These are phyloP conservation scores for Leccinum rimulosum DNA, from an alignment of 768 basidiomycete species.

Conservation along the genomic window DNA sequence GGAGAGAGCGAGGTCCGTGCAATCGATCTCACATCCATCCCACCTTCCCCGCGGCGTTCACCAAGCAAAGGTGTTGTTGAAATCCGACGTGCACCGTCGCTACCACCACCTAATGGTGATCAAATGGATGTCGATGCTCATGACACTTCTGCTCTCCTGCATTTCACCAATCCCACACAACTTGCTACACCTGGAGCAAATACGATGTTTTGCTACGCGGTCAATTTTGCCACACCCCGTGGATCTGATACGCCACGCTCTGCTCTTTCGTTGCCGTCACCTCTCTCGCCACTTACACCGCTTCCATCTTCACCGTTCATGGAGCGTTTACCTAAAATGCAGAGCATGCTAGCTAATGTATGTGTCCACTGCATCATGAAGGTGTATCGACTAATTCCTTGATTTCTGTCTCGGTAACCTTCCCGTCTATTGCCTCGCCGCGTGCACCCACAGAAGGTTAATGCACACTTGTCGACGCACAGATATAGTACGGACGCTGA, in stretches of 20 bases:
- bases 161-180: constrained; percentile 21
- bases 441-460: neutral
- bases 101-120: constrained; percentile 19
- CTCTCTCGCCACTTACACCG: constrained; percentile 50
- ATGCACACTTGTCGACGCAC: neutral
- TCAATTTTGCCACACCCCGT: constrained; percentile 31
- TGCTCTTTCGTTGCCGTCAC: constrained; percentile 8
- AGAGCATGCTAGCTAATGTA: constrained; percentile 19
- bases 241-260: constrained; percentile 4
- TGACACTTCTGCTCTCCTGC: constrained; percentile 15
- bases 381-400: neutral
- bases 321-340: constrained; percentile 9
- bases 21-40: constrained; percentile 23
- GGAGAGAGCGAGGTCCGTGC: constrained; percentile 10
- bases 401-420: neutral
- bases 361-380: neutral
- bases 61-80: constrained; percentile 20
- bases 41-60: constrained; percentile 28
- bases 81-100: constrained; percentile 26
- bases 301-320: constrained; percentile 45
- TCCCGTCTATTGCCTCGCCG: too few species aligned
- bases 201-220: constrained; percentile 18
- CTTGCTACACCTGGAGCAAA: constrained; percentile 6
- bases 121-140: constrained; percentile 26
- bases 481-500: neutral